A percentile compares a stretch with the other conserved stretches of the same genome.
Conservation (phyloP, 2,329 filamentous ascomycete genomes). For the Aspergillus tubingensis region DNA sequence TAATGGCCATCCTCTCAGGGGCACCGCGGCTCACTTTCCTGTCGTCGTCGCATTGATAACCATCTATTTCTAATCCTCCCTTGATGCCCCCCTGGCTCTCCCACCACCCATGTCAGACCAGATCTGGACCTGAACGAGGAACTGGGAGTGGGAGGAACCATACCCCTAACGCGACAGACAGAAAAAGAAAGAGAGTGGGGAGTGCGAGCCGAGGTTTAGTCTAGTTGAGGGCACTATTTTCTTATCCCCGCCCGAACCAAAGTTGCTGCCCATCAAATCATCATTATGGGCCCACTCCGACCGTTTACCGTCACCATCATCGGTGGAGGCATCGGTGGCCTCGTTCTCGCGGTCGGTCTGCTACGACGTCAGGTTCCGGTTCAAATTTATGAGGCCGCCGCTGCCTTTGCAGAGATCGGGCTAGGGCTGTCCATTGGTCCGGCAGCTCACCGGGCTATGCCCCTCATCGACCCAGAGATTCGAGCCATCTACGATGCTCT, state of each 20-base stretch:
- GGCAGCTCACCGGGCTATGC: constrained; percentile 58
- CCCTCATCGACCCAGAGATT: constrained; percentile 51
- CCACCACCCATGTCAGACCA: background rate
- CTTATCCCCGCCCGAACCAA: background rate
- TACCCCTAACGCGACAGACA: background rate
- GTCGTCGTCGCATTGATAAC: background rate
- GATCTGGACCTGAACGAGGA: background rate
- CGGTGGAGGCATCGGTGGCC: constrained; percentile 61
- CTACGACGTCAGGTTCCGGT: constrained; percentile 48
- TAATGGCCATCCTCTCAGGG: background rate
- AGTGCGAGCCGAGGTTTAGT: background rate
- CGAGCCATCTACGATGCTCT: constrained; percentile 34
- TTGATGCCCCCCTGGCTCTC: background rate
- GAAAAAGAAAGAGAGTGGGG: background rate
- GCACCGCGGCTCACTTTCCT: background rate
- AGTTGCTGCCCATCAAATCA: background rate
- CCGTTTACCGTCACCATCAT: constrained; percentile 57
- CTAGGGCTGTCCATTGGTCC: constrained; percentile 60
- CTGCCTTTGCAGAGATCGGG: constrained; percentile 59
- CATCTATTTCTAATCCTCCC: background rate
- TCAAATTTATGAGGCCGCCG: constrained; percentile 59
- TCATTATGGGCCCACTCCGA: constrained; percentile 21
- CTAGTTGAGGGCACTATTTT: background rate
- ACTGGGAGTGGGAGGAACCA: background rate
- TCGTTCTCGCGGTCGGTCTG: constrained; percentile 57